These are phyloP conservation scores for Thielaviopsis musarum DNA, from an alignment of 2,329 filamentous ascomycete genomes.

Conservation along the genomic window DNA sequence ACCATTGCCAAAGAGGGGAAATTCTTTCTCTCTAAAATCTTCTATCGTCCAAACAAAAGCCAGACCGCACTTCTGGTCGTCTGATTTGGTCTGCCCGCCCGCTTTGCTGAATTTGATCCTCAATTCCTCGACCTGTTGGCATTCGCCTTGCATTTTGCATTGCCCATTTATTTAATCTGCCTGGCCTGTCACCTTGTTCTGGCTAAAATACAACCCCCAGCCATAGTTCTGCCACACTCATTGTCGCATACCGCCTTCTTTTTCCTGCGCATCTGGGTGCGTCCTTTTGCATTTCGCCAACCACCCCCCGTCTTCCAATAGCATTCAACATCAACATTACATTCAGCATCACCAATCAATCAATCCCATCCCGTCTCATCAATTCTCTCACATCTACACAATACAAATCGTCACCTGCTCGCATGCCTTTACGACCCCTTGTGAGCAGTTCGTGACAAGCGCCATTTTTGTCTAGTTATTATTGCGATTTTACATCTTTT, in stretches of 20 bases:
- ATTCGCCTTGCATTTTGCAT: background rate
- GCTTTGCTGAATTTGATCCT: background rate
- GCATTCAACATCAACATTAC: background rate
- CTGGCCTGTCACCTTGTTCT: background rate
- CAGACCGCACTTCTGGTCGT: background rate
- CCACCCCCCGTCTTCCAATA: background rate
- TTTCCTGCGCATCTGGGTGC: background rate
- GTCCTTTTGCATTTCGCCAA: background rate
- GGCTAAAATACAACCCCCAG: background rate
- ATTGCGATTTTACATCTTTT: background rate
- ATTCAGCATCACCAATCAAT: background rate
- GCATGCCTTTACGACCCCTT: background rate
- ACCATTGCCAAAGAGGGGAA: background rate
- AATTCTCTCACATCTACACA: background rate
- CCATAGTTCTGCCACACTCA: slow-evolving; percentile 2
- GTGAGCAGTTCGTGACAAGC: background rate
- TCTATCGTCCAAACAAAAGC: background rate
- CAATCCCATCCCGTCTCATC: background rate
- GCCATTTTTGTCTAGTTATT: background rate
- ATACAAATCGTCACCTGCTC: background rate
- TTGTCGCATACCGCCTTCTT: slow-evolving; percentile 9
- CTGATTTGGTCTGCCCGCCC: background rate
- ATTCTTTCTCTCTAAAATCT: background rate
- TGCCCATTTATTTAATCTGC: no score
- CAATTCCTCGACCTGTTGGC: background rate